Evolutionary conservation across 805 yeast species (phyloP).

Genomic region (Candida yuanshanica): DNA sequence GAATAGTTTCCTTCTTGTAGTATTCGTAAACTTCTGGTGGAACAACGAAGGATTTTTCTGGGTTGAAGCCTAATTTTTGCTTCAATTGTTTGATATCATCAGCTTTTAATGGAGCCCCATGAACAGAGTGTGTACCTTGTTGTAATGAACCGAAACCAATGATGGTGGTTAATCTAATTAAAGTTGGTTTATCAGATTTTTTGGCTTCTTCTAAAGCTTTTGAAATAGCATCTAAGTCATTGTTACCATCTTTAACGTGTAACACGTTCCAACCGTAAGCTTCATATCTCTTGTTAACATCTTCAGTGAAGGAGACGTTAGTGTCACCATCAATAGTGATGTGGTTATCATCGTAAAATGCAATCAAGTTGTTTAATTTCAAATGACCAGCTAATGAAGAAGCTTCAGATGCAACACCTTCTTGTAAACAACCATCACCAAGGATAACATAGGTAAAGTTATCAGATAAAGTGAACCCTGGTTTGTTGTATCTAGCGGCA

Average conservation of each 20-base stretch:
- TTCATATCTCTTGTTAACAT: conserved; percentile 77
- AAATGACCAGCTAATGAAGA: conserved; percentile 94
- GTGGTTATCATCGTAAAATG: conserved; percentile 94
- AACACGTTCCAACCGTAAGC: conserved; percentile 93
- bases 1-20: conserved; percentile 48
- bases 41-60: conserved; percentile 70
- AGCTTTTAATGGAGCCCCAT: conserved; percentile 92
- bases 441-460: conserved; percentile 72
- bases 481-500: conserved; percentile 92
- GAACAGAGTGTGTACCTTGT: conserved; percentile 87
- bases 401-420: conserved; percentile 95
- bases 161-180: conserved; percentile 83
- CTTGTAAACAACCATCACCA: conserved; percentile 98
- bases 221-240: conserved; percentile 64
- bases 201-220: conserved; percentile 80
- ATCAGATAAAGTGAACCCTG: conserved; percentile 67
- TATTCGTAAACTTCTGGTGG: conserved; percentile 77
- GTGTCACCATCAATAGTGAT: conserved; percentile 96
- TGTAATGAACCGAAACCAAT: conserved; percentile 89
- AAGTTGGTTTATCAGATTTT: conserved; percentile 80
- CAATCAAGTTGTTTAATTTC: conserved; percentile 87
- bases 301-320: conserved; percentile 86
- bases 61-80: conserved; percentile 80
- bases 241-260: conserved; percentile 74
- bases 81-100: conserved; percentile 90